These are phyloP conservation scores for Litsea cubeba DNA, from an alignment of 164 flowering plant genomes.

Conservation along the genomic window DNA sequence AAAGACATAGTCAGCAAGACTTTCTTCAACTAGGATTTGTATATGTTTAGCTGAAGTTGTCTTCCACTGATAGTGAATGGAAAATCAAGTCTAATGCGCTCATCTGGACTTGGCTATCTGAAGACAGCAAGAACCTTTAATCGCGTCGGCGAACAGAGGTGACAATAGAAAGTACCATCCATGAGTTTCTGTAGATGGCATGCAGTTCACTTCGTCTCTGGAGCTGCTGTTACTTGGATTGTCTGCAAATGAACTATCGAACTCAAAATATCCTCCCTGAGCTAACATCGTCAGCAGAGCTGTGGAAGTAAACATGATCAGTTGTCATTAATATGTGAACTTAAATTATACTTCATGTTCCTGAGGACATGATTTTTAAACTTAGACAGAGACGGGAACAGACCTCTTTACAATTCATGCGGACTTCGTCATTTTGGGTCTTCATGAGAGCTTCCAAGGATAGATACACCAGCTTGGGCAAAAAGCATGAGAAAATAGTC, in stretches of 20 bases:
- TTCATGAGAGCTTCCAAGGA: conserved; percentile 75
- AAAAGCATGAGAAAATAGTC: conserved; percentile 37
- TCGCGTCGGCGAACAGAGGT: conserved; percentile 78
- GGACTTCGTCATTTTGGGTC: conserved; percentile 79
- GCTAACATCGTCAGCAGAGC: conserved; percentile 70
- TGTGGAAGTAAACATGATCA: conserved; percentile 18
- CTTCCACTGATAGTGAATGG: conserved; percentile 50
- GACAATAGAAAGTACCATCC: conserved; percentile 30
- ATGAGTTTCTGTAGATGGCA: conserved; percentile 34
- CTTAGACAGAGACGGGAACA: conserved; percentile 9
- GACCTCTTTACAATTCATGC: conserved; percentile 80
- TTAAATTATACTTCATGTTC: not conserved
- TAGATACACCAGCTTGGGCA: conserved; percentile 53
- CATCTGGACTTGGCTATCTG: conserved; percentile 71
- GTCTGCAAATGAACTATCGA: conserved; percentile 25
- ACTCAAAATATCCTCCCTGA: conserved; percentile 44
- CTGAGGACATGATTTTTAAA: not conserved
- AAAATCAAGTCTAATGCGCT: conserved; percentile 60
- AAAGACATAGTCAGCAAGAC: conserved; percentile 77
- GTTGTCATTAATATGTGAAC: not conserved
- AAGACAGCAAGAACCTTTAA: conserved; percentile 93
- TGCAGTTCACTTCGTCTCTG: conserved; percentile 41
- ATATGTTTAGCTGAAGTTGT: conserved; percentile 27
- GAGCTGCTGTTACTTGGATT: conserved; percentile 18
- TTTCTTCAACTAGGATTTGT: conserved; percentile 67